Evolutionary conservation across 192 early-diverging fungal genomes (phyloP), one percentile per base, ranked within the genome.

Genomic region (Pecoramyces ruminantium): DNA sequence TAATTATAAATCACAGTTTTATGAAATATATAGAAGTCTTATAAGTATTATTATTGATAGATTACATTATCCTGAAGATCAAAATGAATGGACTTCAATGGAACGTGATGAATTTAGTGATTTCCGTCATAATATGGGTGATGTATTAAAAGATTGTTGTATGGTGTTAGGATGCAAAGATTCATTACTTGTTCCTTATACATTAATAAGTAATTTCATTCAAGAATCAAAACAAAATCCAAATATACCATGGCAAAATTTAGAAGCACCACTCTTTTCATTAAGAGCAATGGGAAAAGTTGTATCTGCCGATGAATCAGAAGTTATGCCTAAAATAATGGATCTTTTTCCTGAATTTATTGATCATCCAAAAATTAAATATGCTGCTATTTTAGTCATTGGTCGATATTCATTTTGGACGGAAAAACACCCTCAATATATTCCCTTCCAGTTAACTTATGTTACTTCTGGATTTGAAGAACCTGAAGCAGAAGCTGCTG

Each of bases 91-190:
- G 93, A 92, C 93, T 1, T 93, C 94, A 15, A 88, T 94, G 83
- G 93, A 96, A 82, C 90, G 94, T n/a, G 98, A 99, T 81, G 94
- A 97, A 30, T 99, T 99, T 83, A 87, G 96, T 42, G 95, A 97
- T 30, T 97, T 98, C 85, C 90, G 98, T 29, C 97, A 99, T 86
- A 88, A 91, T 30, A 95, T 98, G 88, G 98, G 97, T 77, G 96
- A 98, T 82, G 95, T 97, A 77, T 88, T 99, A 40, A 99, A 99
- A 86, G 93, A 94, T 83, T 97, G 96, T 81, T 95, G 96, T 77
- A 84, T 88, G 17, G 92, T 98, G 18, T 83, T 97, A 1, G 96
- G 96, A 11, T 89, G 89, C 16, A 87, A 93, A 4, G 88, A 88
- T 30, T 93, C 95, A 21, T 86, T 99, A 28, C 82, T 85, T 0